Evolutionary conservation across 352 stramenopile genomes (phyloP).

Genomic region (Phytophthora pseudosyringae): DNA sequence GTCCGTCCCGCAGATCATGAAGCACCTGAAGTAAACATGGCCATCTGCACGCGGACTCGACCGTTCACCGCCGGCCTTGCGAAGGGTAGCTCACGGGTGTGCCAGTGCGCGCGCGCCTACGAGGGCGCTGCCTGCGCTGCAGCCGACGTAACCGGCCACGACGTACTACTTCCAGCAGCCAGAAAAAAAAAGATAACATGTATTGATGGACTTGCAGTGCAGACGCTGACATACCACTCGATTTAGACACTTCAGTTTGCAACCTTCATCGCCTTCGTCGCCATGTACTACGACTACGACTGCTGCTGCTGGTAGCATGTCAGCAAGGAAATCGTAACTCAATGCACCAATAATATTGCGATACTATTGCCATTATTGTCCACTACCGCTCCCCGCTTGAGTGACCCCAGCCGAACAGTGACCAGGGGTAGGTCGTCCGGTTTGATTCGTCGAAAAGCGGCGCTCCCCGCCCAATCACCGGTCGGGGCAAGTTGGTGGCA

Average conservation of each 20-base stretch:
- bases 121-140: background rate
- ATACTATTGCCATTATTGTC: background rate
- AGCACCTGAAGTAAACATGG: conserved; percentile 91
- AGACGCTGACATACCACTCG: conserved; percentile 30
- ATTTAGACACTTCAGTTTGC: conserved; percentile 20
- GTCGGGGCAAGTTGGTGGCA: conserved; percentile 47
- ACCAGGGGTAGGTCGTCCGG: background rate
- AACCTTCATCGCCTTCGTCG: background rate
- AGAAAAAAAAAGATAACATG: conserved; percentile 31
- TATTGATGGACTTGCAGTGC: conserved; percentile 42
- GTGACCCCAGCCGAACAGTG: conserved; percentile 2
- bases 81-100: background rate
- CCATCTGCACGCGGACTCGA: conserved; percentile 14
- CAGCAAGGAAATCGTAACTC: no score
- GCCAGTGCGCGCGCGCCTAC: conserved; percentile 12
- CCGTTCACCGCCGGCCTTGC: background rate
- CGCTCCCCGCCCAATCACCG: conserved; percentile 37
- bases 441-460: conserved; percentile 33
- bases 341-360: no score
- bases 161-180: conserved; percentile 24
- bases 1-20: conserved; percentile 95
- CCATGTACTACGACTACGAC: background rate
- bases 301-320: no score
- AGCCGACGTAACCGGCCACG: background rate
- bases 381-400: conserved; percentile 1